Evolutionary conservation across 2,329 filamentous ascomycete genomes (phyloP), one percentile per base, ranked within the genome.

Genomic region (Aspergillus fumigatiaffinis): DNA sequence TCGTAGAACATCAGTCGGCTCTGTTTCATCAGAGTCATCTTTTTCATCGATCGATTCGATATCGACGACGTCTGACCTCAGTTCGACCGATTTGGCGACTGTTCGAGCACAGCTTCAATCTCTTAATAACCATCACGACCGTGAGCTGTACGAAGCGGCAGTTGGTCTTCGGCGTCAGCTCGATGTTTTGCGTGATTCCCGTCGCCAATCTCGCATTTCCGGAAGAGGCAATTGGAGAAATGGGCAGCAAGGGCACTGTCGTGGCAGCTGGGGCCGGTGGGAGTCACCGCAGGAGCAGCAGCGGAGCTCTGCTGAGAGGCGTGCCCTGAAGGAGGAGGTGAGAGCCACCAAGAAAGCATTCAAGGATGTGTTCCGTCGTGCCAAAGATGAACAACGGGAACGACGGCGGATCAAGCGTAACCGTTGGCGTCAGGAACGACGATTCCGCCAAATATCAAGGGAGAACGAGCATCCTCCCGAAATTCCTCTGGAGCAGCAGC

Each of bases 331-430:
- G 55, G 68, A 71, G 47, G 74, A 77, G 58, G 65, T 73, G 53
- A 66, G 67, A n/a, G 67, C 68, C 1, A 71, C 74, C 5, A 71
- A 68, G 47, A 69, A 75, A 51, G 73, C 72, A 3, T 76, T 77
- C 57, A 63, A 68, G 9, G 70, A 72, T 8, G 63, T 75, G 5
- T 58, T 72, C 17, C 66, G 67, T 3, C 69, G 73, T 4, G 73
- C 74, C 1, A 65, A 72, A n/a, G 68, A 73, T 7, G 73, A 75
- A 56, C 67, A 73, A 51, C 68, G 67, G 3, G 71, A 71, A 20
- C 55, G 66, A n/a, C 60, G 64, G 32, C 63, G 66, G 23, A 56
- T 58, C 35, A 66, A 63, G 29, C 61, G 66, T 23, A 66, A 58
- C 38, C 66, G 63, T 10, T 60, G 57, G 10, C 66, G 68, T 20